Evolutionary conservation across 345 rosid species (phyloP).

Genomic region (Pugionium dolabratum): DNA sequence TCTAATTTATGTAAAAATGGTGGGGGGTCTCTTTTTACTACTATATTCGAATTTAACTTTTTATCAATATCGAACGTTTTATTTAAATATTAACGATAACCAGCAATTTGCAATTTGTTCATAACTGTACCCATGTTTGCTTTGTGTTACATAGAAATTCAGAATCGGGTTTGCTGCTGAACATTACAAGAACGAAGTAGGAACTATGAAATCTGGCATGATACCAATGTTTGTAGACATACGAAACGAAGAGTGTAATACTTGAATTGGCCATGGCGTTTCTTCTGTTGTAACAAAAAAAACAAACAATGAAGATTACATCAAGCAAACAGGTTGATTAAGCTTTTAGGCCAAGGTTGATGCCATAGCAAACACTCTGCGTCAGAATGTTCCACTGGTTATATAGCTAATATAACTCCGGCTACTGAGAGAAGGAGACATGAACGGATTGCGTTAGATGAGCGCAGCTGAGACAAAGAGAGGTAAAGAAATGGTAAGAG

Average conservation of each 20-base stretch:
- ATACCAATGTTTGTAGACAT: conserved; percentile 61
- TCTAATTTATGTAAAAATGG: no score
- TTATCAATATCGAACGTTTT: no score
- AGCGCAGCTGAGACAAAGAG: conserved; percentile 71
- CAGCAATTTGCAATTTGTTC: no score
- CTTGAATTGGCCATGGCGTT: conserved; percentile 60
- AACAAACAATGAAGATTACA: conserved; percentile 53
- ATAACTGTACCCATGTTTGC: no score
- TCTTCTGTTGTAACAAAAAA: conserved; percentile 60
- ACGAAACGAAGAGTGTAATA: conserved; percentile 41
- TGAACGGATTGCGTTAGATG: conserved; percentile 79
- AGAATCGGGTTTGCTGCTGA: background rate
- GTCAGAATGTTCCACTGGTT: conserved; percentile 51
- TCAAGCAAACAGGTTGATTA: conserved; percentile 51
- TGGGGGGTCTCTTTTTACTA: no score
- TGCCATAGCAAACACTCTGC: conserved; percentile 60
- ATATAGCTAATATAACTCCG: conserved; percentile 7
- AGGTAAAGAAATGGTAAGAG: conserved; percentile 62
- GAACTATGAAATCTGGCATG: conserved; percentile 61
- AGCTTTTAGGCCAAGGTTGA: conserved; percentile 56
- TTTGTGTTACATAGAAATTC: no score
- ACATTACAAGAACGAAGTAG: conserved; percentile 66
- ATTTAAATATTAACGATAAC: no score
- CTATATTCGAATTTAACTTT: no score
- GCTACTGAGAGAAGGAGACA: conserved; percentile 74